Evolutionary conservation across 768 basidiomycete genomes (phyloP).

Genomic region (Pholiota microspora): DNA sequence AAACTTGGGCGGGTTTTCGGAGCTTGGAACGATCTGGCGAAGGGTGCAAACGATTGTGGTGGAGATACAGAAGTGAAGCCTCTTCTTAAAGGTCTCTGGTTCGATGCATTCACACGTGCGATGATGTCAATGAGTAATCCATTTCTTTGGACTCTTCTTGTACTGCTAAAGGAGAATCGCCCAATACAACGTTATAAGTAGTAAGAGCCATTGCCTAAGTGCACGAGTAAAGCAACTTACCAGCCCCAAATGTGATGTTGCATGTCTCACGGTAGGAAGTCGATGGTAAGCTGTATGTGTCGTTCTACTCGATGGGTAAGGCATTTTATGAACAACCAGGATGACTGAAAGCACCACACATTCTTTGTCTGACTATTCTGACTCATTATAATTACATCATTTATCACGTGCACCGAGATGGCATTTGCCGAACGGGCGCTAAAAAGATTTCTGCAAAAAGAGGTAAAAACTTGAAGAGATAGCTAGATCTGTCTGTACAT

Average conservation of each 20-base stretch:
- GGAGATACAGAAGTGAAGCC: background rate
- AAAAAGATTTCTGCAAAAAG: too few species aligned
- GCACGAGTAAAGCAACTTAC: background rate
- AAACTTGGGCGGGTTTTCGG: background rate
- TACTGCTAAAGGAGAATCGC: background rate
- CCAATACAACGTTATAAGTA: too few species aligned
- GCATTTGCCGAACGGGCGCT: too few species aligned
- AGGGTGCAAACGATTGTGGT: background rate
- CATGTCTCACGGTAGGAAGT: background rate
- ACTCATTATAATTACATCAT: too few species aligned
- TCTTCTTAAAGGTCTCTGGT: constrained; percentile 3
- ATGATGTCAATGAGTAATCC: constrained; percentile 1
- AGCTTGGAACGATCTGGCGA: background rate
- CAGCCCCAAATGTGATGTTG: background rate
- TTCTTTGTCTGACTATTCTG: too few species aligned
- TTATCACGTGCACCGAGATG: too few species aligned
- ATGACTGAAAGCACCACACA: too few species aligned
- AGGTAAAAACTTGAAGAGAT: too few species aligned
- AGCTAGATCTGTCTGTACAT: too few species aligned
- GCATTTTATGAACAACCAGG: too few species aligned
- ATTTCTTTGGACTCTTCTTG: background rate
- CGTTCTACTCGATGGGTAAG: background rate
- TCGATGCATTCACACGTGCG: constrained; percentile 3
- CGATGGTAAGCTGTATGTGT: background rate
- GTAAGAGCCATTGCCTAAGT: background rate